phyloP scores from a whole-genome alignment of 176 grass and related monocot genomes.

The Aegilops sharonensis region DNA sequence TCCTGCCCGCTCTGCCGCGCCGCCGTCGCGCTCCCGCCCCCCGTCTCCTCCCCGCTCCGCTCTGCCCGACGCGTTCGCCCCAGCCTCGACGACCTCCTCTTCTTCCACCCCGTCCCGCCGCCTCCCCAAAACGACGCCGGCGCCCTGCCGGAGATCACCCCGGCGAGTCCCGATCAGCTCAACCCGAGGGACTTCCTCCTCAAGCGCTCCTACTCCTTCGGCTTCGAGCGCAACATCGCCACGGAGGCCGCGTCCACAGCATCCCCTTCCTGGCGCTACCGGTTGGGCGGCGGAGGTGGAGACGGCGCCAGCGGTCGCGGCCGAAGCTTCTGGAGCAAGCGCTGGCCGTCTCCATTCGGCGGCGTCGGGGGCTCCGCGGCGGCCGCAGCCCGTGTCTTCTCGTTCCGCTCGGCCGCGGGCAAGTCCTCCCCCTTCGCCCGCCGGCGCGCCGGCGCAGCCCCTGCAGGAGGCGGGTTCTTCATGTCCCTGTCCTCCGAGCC shows the following conservation, averaged over 20 bases:
- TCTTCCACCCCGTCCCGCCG: slow-evolving; percentile 50
- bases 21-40: slow-evolving; percentile 48
- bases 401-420: slow-evolving; percentile 58
- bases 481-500: slow-evolving; percentile 58
- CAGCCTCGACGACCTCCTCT: slow-evolving; percentile 78
- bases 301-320: neutral
- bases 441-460: slow-evolving; percentile 24
- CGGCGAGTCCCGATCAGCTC: slow-evolving; percentile 41
- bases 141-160: slow-evolving; percentile 41
- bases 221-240: slow-evolving; percentile 68
- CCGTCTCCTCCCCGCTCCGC: slow-evolving; percentile 39
- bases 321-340: slow-evolving; percentile 93
- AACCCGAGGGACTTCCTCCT: slow-evolving; percentile 58
- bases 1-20: slow-evolving; percentile 85
- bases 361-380: slow-evolving; percentile 39
- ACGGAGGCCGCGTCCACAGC: slow-evolving; percentile 57
- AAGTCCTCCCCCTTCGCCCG: slow-evolving; percentile 68
- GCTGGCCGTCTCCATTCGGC: slow-evolving; percentile 79
- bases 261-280: slow-evolving; percentile 65
- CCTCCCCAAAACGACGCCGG: neutral
- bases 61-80: slow-evolving; percentile 50
- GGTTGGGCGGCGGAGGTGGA: slow-evolving; percentile 25
- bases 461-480: slow-evolving; percentile 45
- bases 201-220: slow-evolving; percentile 84
- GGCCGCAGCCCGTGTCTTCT: slow-evolving; percentile 66